Conservation (phyloP, 2,329 filamentous ascomycete genomes). For the Nemania sp. region DNA sequence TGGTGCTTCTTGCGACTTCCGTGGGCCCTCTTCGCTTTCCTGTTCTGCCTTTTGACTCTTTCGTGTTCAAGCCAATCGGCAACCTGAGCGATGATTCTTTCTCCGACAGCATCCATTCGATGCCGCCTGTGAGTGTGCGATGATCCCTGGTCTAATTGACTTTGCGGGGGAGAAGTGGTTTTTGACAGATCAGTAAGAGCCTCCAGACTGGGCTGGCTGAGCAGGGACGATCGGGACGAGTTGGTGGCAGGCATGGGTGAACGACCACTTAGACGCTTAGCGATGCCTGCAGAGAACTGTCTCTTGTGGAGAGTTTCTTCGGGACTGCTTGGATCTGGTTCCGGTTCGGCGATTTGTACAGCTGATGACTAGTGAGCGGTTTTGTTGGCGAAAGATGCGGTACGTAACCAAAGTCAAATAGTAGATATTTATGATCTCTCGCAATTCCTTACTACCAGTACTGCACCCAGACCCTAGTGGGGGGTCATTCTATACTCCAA, state of each 20-base stretch:
- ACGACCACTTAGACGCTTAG: conserved; percentile 50
- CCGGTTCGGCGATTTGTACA: conserved; percentile 62
- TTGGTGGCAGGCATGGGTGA: conserved; percentile 41
- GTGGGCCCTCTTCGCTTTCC: conserved; percentile 53
- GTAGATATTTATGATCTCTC: neutral
- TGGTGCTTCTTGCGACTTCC: conserved; percentile 46
- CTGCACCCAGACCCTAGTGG: neutral
- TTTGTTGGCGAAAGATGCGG: neutral
- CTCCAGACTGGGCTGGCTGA: conserved; percentile 45
- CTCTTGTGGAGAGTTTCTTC: conserved; percentile 47
- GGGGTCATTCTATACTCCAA: neutral
- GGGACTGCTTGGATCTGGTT: conserved; percentile 35
- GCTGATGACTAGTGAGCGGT: conserved; percentile 42
- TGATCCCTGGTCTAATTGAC: conserved; percentile 28
- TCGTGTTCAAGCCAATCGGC: conserved; percentile 83
- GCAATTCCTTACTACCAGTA: neutral
- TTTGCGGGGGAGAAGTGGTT: conserved; percentile 34
- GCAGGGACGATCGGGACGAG: conserved; percentile 51
- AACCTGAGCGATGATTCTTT: conserved; percentile 72
- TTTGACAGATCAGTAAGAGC: conserved; percentile 32
- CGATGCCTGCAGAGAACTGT: conserved; percentile 50
- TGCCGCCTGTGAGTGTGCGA: conserved; percentile 39
- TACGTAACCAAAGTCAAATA: neutral
- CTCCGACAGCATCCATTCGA: conserved; percentile 44
- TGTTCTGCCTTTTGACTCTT: conserved; percentile 65